phyloP scores from a whole-genome alignment of 2,329 filamentous ascomycete genomes.

The Ophiocordyceps polyrhachis-furcata region DNA sequence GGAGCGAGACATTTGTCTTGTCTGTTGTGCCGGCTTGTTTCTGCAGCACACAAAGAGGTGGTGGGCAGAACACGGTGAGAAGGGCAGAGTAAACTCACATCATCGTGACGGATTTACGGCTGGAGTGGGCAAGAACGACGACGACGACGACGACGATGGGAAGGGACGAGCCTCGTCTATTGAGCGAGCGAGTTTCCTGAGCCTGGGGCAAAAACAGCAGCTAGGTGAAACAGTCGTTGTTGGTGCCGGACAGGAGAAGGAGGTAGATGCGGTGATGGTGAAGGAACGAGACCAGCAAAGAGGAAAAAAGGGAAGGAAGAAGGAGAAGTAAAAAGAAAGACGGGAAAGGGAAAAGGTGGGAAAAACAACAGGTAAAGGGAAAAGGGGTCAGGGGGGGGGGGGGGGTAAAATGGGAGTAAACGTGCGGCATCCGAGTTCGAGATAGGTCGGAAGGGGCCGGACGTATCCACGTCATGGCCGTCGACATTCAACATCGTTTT shows the following conservation, averaged over 20 bases:
- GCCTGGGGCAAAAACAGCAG: neutral
- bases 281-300: neutral
- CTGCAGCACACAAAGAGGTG: neutral
- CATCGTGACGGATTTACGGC: neutral
- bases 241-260: no score
- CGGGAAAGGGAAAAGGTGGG: neutral
- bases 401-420: neutral
- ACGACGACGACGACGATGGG: neutral
- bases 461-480: neutral
- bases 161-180: neutral
- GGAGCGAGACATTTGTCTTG: conserved; percentile 12
- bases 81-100: neutral
- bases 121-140: neutral
- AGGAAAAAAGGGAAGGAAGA: neutral
- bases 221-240: neutral
- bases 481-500: neutral
- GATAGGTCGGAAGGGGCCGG: neutral
- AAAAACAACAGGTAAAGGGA: neutral
- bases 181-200: neutral
- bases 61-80: neutral
- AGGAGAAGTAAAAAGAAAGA: neutral
- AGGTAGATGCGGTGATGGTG: neutral
- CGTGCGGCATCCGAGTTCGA: neutral
- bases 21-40: neutral
- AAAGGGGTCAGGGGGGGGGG: neutral